A percentile compares a stretch with the other conserved stretches of the same genome.
These are phyloP conservation scores for Aspergillus oerlinghausenensis DNA, from an alignment of 2,329 filamentous ascomycete species.

Conservation along the genomic window DNA sequence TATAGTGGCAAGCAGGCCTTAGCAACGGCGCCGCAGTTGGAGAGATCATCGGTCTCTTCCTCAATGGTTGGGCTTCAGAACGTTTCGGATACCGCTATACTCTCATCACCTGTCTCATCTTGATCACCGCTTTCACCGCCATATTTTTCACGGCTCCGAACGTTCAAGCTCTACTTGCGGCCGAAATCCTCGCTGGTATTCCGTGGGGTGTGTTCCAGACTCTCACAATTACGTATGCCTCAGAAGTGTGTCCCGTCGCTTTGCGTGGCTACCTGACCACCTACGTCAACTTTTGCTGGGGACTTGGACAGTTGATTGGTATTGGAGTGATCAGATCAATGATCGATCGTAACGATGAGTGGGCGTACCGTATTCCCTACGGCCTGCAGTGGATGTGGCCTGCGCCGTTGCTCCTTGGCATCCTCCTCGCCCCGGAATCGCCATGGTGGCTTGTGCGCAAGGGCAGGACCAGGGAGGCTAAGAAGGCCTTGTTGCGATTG, in stretches of 20 bases:
- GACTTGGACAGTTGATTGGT: conserved; percentile 48
- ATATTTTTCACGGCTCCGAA: conserved; percentile 50
- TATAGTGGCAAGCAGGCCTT: conserved; percentile 43
- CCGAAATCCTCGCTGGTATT: conserved; percentile 49
- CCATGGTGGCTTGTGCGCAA: conserved; percentile 50
- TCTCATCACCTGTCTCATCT: conserved; percentile 43
- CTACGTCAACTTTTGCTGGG: conserved; percentile 46
- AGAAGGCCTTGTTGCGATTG: conserved; percentile 40
- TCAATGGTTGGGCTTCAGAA: conserved; percentile 49
- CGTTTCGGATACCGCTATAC: conserved; percentile 51
- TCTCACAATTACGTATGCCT: conserved; percentile 44
- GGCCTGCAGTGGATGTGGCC: conserved; percentile 53
- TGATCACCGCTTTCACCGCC: conserved; percentile 45
- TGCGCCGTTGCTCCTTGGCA: conserved; percentile 44
- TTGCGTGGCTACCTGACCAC: conserved; percentile 44
- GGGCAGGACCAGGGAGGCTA: conserved; percentile 44
- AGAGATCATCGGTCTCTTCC: conserved; percentile 49
- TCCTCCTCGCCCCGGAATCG: conserved; percentile 47
- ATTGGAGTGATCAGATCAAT: conserved; percentile 49
- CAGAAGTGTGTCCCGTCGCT: conserved; percentile 45
- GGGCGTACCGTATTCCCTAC: conserved; percentile 51
- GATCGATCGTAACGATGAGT: conserved; percentile 43
- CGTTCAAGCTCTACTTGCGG: conserved; percentile 45
- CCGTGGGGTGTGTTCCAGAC: conserved; percentile 52
- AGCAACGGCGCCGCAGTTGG: conserved; percentile 42